Evolutionary conservation across 495 filamentous ascomycete genomes (phyloP).

Genomic region (Hyphodiscus hymeniophilus): DNA sequence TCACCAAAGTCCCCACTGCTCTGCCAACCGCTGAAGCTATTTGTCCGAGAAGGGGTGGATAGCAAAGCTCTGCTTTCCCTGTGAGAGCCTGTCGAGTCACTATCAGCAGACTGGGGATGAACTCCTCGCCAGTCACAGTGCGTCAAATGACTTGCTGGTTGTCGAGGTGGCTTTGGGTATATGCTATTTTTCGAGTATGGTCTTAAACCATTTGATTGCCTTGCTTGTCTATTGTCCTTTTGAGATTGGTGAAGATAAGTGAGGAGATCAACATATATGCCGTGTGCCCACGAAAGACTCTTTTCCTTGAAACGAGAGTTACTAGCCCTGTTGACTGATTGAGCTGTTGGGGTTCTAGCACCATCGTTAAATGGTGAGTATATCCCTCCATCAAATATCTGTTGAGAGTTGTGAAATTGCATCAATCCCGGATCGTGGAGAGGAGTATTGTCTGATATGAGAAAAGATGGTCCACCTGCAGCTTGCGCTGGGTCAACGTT

Average conservation of each 20-base stretch:
- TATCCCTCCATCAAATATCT: not conserved
- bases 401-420: not conserved
- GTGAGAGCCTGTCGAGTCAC: not conserved
- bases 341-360: slow-evolving; percentile 10
- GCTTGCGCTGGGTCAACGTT: not conserved
- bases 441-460: not conserved
- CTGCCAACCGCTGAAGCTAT: not conserved
- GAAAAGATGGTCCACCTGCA: not conserved
- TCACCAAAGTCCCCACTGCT: slow-evolving; percentile 1
- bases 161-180: slow-evolving; percentile 55
- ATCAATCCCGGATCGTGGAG: not conserved
- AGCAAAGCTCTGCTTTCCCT: not conserved
- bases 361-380: slow-evolving; percentile 9
- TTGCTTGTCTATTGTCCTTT: slow-evolving; percentile 36
- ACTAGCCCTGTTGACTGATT: slow-evolving; percentile 7
- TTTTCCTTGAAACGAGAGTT: slow-evolving; percentile 66
- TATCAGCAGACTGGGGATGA: not conserved
- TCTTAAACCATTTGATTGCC: slow-evolving; percentile 30
- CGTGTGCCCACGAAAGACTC: slow-evolving; percentile 75
- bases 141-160: slow-evolving; percentile 28
- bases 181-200: slow-evolving; percentile 46
- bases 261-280: slow-evolving; percentile 80
- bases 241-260: slow-evolving; percentile 60
- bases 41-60: not conserved
- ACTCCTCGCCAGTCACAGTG: slow-evolving; percentile 5